These are phyloP conservation scores for Neonectria faginata DNA, from an alignment of 2,329 filamentous ascomycete species.

Conservation along the genomic window DNA sequence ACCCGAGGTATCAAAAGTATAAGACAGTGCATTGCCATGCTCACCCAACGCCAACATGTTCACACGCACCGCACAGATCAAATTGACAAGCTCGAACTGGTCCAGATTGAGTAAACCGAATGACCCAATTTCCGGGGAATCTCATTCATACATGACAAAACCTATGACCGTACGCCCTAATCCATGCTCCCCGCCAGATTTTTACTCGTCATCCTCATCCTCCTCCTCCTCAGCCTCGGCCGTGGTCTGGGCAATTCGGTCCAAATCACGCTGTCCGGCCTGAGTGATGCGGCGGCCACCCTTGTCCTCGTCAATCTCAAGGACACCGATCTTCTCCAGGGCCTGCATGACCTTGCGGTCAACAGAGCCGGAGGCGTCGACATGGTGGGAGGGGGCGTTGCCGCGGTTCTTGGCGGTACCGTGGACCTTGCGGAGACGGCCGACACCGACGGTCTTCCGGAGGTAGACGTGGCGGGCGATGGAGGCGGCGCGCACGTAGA, in stretches of 20 bases:
- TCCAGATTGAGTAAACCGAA: slow-evolving; percentile 52
- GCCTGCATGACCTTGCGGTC: slow-evolving; percentile 98
- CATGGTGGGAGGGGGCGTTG: slow-evolving; percentile 90
- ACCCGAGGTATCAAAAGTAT: too few relatives aligned
- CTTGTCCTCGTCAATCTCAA: slow-evolving; percentile 98
- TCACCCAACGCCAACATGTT: slow-evolving; percentile 2
- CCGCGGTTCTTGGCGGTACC: slow-evolving; percentile 98
- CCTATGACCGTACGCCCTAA: slow-evolving; percentile 57
- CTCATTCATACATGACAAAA: slow-evolving; percentile 57
- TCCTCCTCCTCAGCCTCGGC: slow-evolving; percentile 77
- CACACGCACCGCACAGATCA: slow-evolving; percentile 30
- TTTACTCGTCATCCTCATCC: slow-evolving; percentile 74
- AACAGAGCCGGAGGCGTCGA: slow-evolving; percentile 92
- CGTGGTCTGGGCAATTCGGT: slow-evolving; percentile 89
- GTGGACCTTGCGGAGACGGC: slow-evolving; percentile 96
- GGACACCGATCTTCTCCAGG: slow-evolving; percentile 98
- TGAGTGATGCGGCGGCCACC: slow-evolving; percentile 98
- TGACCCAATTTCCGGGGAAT: slow-evolving; percentile 53
- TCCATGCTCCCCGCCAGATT: slow-evolving; percentile 44
- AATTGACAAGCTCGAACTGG: slow-evolving; percentile 46
- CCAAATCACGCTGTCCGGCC: slow-evolving; percentile 98
- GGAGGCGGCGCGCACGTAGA: slow-evolving; percentile 88
- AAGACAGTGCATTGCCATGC: neutral
- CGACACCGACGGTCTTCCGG: slow-evolving; percentile 98
- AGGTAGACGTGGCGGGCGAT: slow-evolving; percentile 99